A percentile compares a stretch with the other conserved stretches of the same genome.
These are phyloP conservation scores for Zelopaecilomyces penicillatus DNA, from an alignment of 2,329 filamentous ascomycete species.

Conservation along the genomic window DNA sequence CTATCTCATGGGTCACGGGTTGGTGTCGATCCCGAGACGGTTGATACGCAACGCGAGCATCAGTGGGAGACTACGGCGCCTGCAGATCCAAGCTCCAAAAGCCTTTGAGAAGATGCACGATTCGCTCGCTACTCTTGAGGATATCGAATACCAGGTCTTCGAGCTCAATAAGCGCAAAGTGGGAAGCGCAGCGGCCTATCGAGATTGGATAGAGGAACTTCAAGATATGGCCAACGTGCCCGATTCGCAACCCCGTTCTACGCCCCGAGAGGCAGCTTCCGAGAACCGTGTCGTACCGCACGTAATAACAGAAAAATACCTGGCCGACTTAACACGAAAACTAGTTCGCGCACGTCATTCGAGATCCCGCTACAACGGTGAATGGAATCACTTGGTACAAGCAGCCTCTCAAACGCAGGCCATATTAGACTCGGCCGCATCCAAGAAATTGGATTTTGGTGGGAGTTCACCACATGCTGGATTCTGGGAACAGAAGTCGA, in stretches of 20 bases:
- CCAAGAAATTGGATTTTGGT: conserved; percentile 71
- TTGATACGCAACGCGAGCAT: conserved; percentile 74
- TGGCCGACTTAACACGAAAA: conserved; percentile 80
- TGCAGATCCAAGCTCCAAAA: conserved; percentile 72
- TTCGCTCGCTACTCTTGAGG: conserved; percentile 68
- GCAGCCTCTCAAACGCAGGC: conserved; percentile 68
- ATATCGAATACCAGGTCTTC: conserved; percentile 70
- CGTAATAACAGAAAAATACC: conserved; percentile 85
- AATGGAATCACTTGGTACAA: conserved; percentile 75
- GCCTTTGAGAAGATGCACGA: conserved; percentile 84
- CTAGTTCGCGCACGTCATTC: conserved; percentile 76
- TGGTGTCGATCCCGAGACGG: conserved; percentile 80
- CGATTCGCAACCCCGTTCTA: conserved; percentile 45
- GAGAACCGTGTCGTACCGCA: conserved; percentile 53
- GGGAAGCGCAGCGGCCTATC: conserved; percentile 64
- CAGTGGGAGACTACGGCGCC: conserved; percentile 60
- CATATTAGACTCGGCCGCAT: conserved; percentile 75
- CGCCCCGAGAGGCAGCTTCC: conserved; percentile 32
- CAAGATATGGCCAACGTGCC: conserved; percentile 65
- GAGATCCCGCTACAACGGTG: conserved; percentile 70
- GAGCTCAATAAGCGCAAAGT: conserved; percentile 76
- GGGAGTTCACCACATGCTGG: conserved; percentile 46
- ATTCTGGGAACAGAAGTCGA: conserved; percentile 43
- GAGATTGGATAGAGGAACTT: conserved; percentile 94
- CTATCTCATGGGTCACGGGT: conserved; percentile 93